These are phyloP conservation scores for Coemansia sp. DNA, from an alignment of 192 early-diverging fungal genomes.

Conservation along the genomic window DNA sequence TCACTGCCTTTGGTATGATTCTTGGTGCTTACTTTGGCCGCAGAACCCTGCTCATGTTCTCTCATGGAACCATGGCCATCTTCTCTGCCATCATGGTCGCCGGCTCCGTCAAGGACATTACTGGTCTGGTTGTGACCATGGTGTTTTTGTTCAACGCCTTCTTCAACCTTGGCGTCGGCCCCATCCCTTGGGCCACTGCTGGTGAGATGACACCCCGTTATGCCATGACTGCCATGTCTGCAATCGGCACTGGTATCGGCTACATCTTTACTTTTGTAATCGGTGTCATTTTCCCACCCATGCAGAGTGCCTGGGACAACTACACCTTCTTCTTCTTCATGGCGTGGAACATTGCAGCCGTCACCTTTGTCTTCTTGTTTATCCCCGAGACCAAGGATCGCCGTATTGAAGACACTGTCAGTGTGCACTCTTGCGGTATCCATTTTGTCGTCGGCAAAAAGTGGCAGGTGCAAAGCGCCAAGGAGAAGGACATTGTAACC, in stretches of 20 bases:
- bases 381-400: constrained; percentile 85
- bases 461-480: constrained; percentile 37
- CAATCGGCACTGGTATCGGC: constrained; percentile 70
- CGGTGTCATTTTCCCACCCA: constrained; percentile 60
- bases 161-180: constrained; percentile 78
- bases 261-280: constrained; percentile 64
- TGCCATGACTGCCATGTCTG: constrained; percentile 65
- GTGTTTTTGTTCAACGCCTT: constrained; percentile 73
- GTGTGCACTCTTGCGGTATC: constrained; percentile 41
- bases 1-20: constrained; percentile 45
- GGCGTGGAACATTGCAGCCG: constrained; percentile 58
- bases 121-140: constrained; percentile 58
- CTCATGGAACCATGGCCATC: constrained; percentile 58
- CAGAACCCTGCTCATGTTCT: constrained; percentile 64
- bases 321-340: constrained; percentile 69
- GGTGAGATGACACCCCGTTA: constrained; percentile 76
- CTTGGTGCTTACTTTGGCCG: constrained; percentile 73
- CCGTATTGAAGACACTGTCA: constrained; percentile 63
- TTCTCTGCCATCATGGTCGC: constrained; percentile 63
- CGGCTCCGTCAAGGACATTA: constrained; percentile 55
- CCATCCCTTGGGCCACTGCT: constrained; percentile 77
- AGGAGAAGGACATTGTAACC: constrained; percentile 7
- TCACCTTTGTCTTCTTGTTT: constrained; percentile 64
- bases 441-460: constrained; percentile 49
- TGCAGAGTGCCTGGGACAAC: constrained; percentile 49